Evolutionary conservation across 2,329 filamentous ascomycete genomes (phyloP).

Genomic region (Claviceps maximensis): DNA sequence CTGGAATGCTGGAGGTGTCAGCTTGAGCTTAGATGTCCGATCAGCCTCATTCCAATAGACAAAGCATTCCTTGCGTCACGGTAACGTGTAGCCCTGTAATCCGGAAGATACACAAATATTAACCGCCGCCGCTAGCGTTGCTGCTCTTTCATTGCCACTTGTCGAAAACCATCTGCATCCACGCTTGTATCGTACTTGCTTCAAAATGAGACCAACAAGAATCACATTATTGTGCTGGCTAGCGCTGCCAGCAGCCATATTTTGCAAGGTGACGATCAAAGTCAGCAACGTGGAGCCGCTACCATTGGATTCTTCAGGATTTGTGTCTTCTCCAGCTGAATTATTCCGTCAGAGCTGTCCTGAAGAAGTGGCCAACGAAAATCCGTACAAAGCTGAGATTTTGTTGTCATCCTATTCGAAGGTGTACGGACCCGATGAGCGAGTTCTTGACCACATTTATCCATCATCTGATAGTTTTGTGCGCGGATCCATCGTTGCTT

Average conservation of each 20-base stretch:
- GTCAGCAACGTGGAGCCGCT: constrained; percentile 16
- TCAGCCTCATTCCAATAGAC: background rate
- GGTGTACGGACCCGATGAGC: constrained; percentile 6
- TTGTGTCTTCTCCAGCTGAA: constrained; percentile 16
- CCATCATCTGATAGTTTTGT: constrained; percentile 28
- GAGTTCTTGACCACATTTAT: constrained; percentile 12
- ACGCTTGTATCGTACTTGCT: background rate
- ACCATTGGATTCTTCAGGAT: constrained; percentile 10
- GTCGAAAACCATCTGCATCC: background rate
- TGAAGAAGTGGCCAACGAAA: constrained; percentile 15
- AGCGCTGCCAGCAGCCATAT: constrained; percentile 3
- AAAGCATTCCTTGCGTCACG: background rate
- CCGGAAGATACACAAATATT: background rate
- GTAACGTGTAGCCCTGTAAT: background rate
- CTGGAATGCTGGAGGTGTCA: background rate
- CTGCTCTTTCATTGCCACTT: background rate
- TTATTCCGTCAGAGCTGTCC: constrained; percentile 21
- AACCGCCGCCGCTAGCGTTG: background rate
- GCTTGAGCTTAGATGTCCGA: background rate
- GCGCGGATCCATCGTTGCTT: constrained; percentile 31
- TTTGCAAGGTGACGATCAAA: constrained; percentile 11
- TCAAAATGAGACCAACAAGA: constrained; percentile 1
- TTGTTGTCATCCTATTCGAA: constrained; percentile 18
- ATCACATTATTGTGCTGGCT: background rate
- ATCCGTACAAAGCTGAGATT: constrained; percentile 13